A percentile compares a stretch with the other conserved stretches of the same genome.
Evolutionary conservation across 495 filamentous ascomycete species (phyloP).

Genomic region (Beverwykella pulmonaria): DNA sequence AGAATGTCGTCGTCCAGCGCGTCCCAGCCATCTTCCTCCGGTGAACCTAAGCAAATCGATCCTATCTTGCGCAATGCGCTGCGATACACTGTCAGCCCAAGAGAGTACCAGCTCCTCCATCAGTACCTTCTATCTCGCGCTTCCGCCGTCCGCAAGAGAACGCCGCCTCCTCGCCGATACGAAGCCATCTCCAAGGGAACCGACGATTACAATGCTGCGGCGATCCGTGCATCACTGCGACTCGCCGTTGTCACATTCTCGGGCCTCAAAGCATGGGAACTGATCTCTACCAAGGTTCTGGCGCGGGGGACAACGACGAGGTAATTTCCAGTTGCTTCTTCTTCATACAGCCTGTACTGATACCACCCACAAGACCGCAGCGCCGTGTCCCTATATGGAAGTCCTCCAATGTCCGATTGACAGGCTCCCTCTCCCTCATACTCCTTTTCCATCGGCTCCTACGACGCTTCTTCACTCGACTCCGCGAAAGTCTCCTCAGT

Average conservation of each 20-base stretch:
- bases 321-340: slow-evolving; percentile 36
- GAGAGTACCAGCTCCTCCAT: slow-evolving; percentile 82
- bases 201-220: slow-evolving; percentile 77
- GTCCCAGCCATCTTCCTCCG: slow-evolving; percentile 20
- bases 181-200: slow-evolving; percentile 54
- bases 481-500: slow-evolving; percentile 76
- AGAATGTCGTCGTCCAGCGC: slow-evolving; percentile 22
- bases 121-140: slow-evolving; percentile 73
- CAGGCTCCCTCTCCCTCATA: slow-evolving; percentile 78
- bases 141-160: slow-evolving; percentile 56
- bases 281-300: slow-evolving; percentile 50
- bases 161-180: slow-evolving; percentile 60
- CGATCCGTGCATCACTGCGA: slow-evolving; percentile 74
- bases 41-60: slow-evolving; percentile 48
- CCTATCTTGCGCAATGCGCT: slow-evolving; percentile 75
- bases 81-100: slow-evolving; percentile 78
- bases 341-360: not conserved
- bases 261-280: slow-evolving; percentile 68
- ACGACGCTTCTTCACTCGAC: slow-evolving; percentile 81
- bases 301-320: slow-evolving; percentile 47
- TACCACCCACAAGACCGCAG: slow-evolving; percentile 39
- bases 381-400: slow-evolving; percentile 59
- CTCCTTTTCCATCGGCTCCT: slow-evolving; percentile 86
- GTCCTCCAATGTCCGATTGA: slow-evolving; percentile 73
- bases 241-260: slow-evolving; percentile 73